Evolutionary conservation across 108 stramenopile species (phyloP).

Genomic region (Skeletonema potamos): DNA sequence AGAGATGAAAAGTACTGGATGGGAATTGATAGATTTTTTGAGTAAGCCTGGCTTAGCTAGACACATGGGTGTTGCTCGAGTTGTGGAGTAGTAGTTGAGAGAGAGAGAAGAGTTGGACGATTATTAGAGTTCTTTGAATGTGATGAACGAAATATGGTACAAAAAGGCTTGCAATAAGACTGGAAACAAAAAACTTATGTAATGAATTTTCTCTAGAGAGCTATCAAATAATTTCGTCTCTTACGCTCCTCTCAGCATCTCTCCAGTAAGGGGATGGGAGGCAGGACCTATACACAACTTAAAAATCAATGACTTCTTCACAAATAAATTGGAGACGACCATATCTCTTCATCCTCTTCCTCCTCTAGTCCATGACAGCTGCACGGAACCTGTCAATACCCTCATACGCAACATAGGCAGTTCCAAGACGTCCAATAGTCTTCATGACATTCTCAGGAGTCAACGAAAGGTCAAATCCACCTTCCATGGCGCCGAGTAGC

Average conservation of each 20-base stretch:
- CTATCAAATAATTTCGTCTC: too few species aligned
- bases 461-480: not conserved
- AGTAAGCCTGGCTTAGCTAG: constrained; percentile 72
- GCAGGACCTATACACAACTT: too few species aligned
- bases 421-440: not conserved
- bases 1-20: constrained; percentile 56
- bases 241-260: too few species aligned
- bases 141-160: not conserved
- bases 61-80: constrained; percentile 69
- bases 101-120: not conserved
- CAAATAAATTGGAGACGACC: too few species aligned
- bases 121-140: too few species aligned
- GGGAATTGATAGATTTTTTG: constrained; percentile 59
- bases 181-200: constrained; percentile 1
- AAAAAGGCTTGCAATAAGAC: not conserved
- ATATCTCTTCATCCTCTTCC: too few species aligned
- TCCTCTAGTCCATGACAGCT: not conserved
- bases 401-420: not conserved
- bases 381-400: not conserved
- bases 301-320: too few species aligned
- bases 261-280: too few species aligned
- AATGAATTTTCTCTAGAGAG: too few species aligned
- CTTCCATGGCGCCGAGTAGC: not conserved
- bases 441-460: not conserved
- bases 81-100: not conserved